Base-by-base conservation (phyloP, 352 stramenopile species). In the Aphanomyces stellatus region DNA sequence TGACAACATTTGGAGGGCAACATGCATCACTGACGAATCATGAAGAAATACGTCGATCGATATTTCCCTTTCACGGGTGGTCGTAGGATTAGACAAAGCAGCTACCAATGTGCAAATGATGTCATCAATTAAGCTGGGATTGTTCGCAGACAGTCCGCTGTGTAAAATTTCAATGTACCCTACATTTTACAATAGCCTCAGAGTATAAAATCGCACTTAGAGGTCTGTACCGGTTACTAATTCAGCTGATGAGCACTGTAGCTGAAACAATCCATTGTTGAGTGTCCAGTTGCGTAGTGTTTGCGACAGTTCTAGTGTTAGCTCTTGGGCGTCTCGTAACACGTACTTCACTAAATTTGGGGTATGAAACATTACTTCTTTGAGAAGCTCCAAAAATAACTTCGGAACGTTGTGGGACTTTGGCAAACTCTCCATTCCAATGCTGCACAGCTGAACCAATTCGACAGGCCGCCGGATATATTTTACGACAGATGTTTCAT, bases 221-320 rank as follows among this genome's bases (percentile, higher is more conserved):
- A 17, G 37, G 8, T 17, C 17, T 49, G 22, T 53, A 65, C 57
- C 28, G 11, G 42, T 13, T 11, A 65, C 35, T 33, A 31, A 28
- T 6, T 30, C 22, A 4, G 11, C 33, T 1, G 40, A 53, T 3
- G 33, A 11, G 35, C 40, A 65, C 6, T 65, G 55, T 11, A 19
- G 25, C 8, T 41, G 51, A 37, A 60, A 43, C 8, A 19, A 28
- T 11, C 51, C 19, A 17, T 8, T 19, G 17, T 51, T 17, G 55
- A 17, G 17, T 22, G 34, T 40, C 55, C 55, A 40, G 10, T 63
- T 40, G 30, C 22, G 22, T 15, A 63, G 41, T 6, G 55, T 43
- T 51, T 63, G 55, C 5, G 55, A 63, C 24, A 63, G 34, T n/a
- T 63, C 22, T 13, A 63, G 22, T 8, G 30, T 33, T 24, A 63